Evolutionary conservation across 2,329 filamentous ascomycete species (phyloP).

Genomic region (Pyrenochaeta sp.): DNA sequence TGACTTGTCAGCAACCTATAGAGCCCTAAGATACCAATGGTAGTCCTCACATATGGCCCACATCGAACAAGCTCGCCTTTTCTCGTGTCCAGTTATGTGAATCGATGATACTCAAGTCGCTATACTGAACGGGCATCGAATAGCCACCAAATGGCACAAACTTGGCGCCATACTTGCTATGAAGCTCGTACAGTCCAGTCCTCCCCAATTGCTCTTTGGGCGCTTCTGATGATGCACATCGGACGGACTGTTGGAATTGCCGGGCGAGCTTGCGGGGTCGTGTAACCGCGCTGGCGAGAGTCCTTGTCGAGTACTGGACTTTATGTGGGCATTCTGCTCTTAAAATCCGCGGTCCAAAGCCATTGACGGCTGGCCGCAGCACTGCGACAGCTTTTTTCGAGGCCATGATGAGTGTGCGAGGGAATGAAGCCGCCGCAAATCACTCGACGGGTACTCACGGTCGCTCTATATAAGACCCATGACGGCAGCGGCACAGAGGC

Average conservation of each 20-base stretch:
- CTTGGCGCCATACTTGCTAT: conserved; percentile 81
- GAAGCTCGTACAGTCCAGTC: conserved; percentile 81
- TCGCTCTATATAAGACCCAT: conserved; percentile 21
- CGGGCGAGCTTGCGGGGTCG: conserved; percentile 37
- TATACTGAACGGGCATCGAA: conserved; percentile 92
- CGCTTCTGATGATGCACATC: conserved; percentile 40
- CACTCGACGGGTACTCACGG: conserved; percentile 27
- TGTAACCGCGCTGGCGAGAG: conserved; percentile 25
- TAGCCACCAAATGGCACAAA: conserved; percentile 97
- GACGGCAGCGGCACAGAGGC: conserved; percentile 26
- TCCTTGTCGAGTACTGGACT: conserved; percentile 19
- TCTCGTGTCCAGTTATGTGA: conserved; percentile 90
- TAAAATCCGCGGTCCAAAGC: conserved; percentile 21
- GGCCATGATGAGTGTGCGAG: conserved; percentile 36
- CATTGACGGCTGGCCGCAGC: conserved; percentile 39
- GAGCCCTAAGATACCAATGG: too few species aligned
- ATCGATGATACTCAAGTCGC: conserved; percentile 76
- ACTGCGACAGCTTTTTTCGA: conserved; percentile 33
- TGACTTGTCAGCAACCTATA: conserved; percentile 1
- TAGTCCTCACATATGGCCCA: conserved; percentile 83
- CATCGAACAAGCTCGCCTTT: conserved; percentile 92
- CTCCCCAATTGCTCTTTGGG: conserved; percentile 53
- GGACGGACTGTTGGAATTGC: conserved; percentile 25
- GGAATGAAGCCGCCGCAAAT: conserved; percentile 2
- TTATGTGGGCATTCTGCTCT: conserved; percentile 20